Conservation (phyloP, 306 rosid genomes). For the Cyclanthera cordifolia region DNA sequence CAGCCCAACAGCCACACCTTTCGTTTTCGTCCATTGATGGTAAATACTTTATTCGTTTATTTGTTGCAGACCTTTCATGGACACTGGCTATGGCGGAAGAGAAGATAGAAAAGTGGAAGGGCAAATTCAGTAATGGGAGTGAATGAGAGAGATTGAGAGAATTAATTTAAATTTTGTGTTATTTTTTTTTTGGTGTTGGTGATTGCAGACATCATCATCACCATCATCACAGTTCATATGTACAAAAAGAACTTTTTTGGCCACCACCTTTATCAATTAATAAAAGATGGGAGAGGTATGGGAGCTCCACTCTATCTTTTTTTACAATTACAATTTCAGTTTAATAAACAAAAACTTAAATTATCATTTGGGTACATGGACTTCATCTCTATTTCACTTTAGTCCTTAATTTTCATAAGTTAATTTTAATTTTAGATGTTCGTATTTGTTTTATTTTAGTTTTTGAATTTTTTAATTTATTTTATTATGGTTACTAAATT, state of each 20-base stretch:
- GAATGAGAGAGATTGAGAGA: conserved; percentile 9
- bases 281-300: neutral
- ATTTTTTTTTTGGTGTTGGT: conserved; percentile 19
- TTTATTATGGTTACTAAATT: too few relatives aligned
- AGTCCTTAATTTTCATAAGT: too few relatives aligned
- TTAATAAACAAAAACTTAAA: too few relatives aligned
- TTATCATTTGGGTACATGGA: too few relatives aligned
- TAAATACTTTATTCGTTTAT: neutral
- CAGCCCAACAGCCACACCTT: conserved; percentile 86
- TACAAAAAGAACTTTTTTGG: conserved; percentile 84
- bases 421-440: too few relatives aligned
- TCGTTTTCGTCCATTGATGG: conserved; percentile 13
- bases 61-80: conserved; percentile 26
- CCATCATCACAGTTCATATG: conserved; percentile 67
- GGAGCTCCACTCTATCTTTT: conserved; percentile 22
- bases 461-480: too few relatives aligned
- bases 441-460: too few relatives aligned
- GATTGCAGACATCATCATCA: conserved; percentile 17
- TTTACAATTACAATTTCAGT: too few relatives aligned
- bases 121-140: neutral
- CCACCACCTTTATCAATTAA: conserved; percentile 51
- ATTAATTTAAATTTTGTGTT: too few relatives aligned
- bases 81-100: conserved; percentile 15
- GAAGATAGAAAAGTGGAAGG: conserved; percentile 13
- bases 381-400: too few relatives aligned